Percentiles rank a stretch among this genome's conserved stretches.
Evolutionary conservation across 2,329 filamentous ascomycete species (phyloP).

Genomic region (Fusarium duplospermum): DNA sequence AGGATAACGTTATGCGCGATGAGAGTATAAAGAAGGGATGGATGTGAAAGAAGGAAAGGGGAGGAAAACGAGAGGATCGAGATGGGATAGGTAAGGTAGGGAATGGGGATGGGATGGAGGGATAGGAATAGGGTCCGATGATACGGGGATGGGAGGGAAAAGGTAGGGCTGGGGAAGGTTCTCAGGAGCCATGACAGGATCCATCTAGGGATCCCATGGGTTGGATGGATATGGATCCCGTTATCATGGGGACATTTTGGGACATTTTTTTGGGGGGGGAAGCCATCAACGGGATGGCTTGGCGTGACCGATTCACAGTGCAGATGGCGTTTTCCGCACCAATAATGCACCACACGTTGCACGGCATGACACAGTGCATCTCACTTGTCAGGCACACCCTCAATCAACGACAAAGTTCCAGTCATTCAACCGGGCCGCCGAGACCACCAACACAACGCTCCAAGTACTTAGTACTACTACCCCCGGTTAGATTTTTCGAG

Average conservation of each 20-base stretch:
- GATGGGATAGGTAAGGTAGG: conserved; percentile 23
- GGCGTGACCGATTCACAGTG: conserved; percentile 17
- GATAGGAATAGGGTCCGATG: conserved; percentile 25
- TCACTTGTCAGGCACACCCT: not conserved
- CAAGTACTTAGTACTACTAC: not conserved
- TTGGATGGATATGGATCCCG: conserved; percentile 12
- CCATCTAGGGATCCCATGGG: not conserved
- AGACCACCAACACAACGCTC: not conserved
- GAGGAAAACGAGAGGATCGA: conserved; percentile 29
- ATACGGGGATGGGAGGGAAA: conserved; percentile 17
- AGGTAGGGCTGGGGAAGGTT: conserved; percentile 38
- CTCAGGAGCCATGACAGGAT: conserved; percentile 37
- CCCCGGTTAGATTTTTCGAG: not conserved
- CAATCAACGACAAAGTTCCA: not conserved
- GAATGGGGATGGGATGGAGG: not conserved
- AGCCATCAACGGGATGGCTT: conserved; percentile 27
- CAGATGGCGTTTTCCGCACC: conserved; percentile 6
- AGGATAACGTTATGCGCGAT: conserved; percentile 13
- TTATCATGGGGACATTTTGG: conserved; percentile 38
- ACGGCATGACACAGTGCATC: not conserved
- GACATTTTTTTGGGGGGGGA: not conserved
- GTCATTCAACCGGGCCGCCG: not conserved
- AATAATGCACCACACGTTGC: not conserved
- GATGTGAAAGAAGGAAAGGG: conserved; percentile 14
- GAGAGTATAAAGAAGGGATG: conserved; percentile 26